A percentile compares a stretch with the other conserved stretches of the same genome.
Conservation (phyloP, 306 rosid species). For the Cicer judaicum region DNA sequence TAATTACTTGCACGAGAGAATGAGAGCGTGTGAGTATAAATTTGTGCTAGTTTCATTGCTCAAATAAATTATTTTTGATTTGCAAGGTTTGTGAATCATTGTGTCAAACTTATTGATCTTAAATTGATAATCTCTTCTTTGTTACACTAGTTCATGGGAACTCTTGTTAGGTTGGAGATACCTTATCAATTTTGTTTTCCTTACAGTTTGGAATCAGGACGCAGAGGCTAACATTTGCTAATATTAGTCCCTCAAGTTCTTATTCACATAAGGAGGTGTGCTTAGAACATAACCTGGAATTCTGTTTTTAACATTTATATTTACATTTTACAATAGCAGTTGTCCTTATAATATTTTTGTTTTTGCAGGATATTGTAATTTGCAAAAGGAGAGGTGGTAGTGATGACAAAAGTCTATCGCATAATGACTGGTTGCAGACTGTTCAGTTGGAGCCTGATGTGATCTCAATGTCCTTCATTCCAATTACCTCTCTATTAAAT, state of each 20-base stretch:
- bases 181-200: slow-evolving; percentile 45
- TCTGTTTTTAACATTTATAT: slow-evolving; percentile 26
- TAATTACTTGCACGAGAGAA: background rate
- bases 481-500: slow-evolving; percentile 86
- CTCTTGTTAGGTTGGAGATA: slow-evolving; percentile 22
- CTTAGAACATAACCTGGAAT: slow-evolving; percentile 38
- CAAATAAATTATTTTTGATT: slow-evolving; percentile 20
- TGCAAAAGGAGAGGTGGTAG: slow-evolving; percentile 92
- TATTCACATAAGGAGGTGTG: slow-evolving; percentile 90
- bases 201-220: slow-evolving; percentile 79
- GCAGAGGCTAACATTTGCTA: slow-evolving; percentile 80
- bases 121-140: slow-evolving; percentile 6
- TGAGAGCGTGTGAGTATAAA: background rate
- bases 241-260: slow-evolving; percentile 74
- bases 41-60: slow-evolving; percentile 11
- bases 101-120: slow-evolving; percentile 11
- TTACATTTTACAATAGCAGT: slow-evolving; percentile 23
- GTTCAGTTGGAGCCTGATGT: slow-evolving; percentile 92
- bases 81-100: slow-evolving; percentile 15
- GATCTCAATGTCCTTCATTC: slow-evolving; percentile 94
- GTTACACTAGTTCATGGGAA: slow-evolving; percentile 20
- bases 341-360: slow-evolving; percentile 40
- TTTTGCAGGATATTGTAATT: slow-evolving; percentile 74
- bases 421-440: slow-evolving; percentile 84
- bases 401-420: slow-evolving; percentile 60